Conservation (phyloP, 1,284 basidiomycete genomes). For the Ganoderma boninense region DNA sequence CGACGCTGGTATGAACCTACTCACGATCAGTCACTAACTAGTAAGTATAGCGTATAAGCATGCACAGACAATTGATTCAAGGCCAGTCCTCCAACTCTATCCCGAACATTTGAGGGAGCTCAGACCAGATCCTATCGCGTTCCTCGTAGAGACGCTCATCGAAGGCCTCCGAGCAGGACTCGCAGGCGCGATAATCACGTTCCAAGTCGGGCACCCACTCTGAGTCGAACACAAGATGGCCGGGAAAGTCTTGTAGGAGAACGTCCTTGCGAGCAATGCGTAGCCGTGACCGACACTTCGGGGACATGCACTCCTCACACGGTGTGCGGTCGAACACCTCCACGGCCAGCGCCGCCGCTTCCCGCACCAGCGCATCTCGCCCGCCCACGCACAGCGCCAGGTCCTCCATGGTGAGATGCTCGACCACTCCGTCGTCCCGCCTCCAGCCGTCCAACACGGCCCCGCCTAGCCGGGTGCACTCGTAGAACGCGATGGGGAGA, state of each 20-base stretch:
- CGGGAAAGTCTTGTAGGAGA: background rate
- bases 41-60: too few species aligned
- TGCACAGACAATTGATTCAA: too few species aligned
- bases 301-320: background rate
- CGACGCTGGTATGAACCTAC: too few species aligned
- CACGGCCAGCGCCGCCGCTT: background rate
- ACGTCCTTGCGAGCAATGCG: background rate
- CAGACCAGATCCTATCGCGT: too few species aligned
- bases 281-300: background rate
- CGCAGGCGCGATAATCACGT: background rate
- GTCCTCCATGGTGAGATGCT: slow-evolving; percentile 11
- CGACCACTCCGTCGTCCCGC: slow-evolving; percentile 13
- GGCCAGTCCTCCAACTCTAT: too few species aligned
- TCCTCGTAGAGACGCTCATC: too few species aligned
- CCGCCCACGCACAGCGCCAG: slow-evolving; percentile 6
- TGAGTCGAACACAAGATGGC: background rate
- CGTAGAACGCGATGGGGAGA: slow-evolving; percentile 9
- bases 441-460: slow-evolving; percentile 5
- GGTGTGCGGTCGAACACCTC: background rate
- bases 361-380: background rate
- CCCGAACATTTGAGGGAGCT: too few species aligned
- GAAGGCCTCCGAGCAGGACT: background rate
- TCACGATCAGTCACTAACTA: too few species aligned
- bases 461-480: slow-evolving; percentile 3
- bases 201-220: background rate